Percentiles rank a stretch among this genome's conserved stretches.
phyloP scores from a whole-genome alignment of 345 rosid genomes.

The Salix udensis region DNA sequence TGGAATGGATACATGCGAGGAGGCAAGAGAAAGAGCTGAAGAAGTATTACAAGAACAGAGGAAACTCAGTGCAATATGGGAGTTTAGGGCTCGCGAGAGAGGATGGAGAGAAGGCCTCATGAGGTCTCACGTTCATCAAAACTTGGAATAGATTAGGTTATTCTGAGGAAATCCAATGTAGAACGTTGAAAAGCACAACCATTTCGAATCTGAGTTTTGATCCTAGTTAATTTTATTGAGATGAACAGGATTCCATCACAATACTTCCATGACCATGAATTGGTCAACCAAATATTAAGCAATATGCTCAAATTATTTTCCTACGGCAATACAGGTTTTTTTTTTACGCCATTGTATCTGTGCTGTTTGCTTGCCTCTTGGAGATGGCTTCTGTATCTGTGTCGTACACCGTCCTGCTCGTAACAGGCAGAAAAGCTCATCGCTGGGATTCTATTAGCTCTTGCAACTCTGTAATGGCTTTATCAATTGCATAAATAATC shows the following conservation, averaged over 20 bases:
- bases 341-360: too few species aligned
- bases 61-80: conserved; percentile 38
- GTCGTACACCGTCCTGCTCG: not conserved
- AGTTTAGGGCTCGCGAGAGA: conserved; percentile 40
- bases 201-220: not conserved
- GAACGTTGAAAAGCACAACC: too few species aligned
- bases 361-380: too few species aligned
- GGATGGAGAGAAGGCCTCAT: conserved; percentile 38
- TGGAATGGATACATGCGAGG: conserved; percentile 73
- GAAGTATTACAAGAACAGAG: conserved; percentile 44
- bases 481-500: conserved; percentile 54
- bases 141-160: not conserved
- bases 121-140: conserved; percentile 9
- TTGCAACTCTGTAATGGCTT: conserved; percentile 38
- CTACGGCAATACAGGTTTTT: too few species aligned
- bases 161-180: not conserved
- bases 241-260: too few species aligned
- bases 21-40: conserved; percentile 59
- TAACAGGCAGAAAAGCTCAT: not conserved
- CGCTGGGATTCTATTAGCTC: conserved; percentile 3
- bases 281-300: too few species aligned
- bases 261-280: too few species aligned
- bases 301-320: too few species aligned
- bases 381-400: not conserved
- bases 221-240: not conserved